phyloP scores from a whole-genome alignment of 176 grass and related monocot genomes.

The Zizania latifolia region DNA sequence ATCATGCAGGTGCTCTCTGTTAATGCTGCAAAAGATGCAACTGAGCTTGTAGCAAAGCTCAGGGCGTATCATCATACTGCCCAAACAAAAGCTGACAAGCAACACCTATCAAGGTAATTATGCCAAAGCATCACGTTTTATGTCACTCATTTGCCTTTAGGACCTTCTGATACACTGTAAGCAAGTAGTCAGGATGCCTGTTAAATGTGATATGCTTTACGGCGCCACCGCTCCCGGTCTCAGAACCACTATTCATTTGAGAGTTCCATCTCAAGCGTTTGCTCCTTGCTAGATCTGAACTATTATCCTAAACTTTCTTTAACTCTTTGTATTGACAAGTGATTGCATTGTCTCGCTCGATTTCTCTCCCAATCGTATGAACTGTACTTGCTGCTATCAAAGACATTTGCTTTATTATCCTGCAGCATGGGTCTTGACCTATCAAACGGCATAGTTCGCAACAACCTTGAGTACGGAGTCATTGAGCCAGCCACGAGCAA shows the following conservation, averaged over 20 bases:
- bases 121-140: neutral
- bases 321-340: neutral
- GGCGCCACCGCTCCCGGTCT: too few relatives aligned
- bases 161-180: neutral
- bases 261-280: neutral
- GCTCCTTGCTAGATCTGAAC: neutral
- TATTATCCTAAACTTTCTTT: neutral
- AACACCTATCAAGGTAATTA: slow-evolving; percentile 67
- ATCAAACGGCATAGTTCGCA: slow-evolving; percentile 54
- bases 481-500: slow-evolving; percentile 96
- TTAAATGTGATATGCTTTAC: neutral
- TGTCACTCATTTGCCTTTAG: neutral
- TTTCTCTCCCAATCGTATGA: neutral
- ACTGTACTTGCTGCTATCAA: neutral
- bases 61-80: slow-evolving; percentile 72
- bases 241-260: neutral
- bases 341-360: neutral
- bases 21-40: slow-evolving; percentile 91
- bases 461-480: slow-evolving; percentile 78
- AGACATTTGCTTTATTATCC: neutral
- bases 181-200: neutral
- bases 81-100: slow-evolving; percentile 85
- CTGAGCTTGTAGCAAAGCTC: slow-evolving; percentile 76
- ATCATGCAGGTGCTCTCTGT: slow-evolving; percentile 65
- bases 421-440: slow-evolving; percentile 84